Percentiles rank a stretch among this genome's conserved stretches.
Evolutionary conservation across 345 rosid genomes (phyloP).

Genomic region (Jatropha curcas): DNA sequence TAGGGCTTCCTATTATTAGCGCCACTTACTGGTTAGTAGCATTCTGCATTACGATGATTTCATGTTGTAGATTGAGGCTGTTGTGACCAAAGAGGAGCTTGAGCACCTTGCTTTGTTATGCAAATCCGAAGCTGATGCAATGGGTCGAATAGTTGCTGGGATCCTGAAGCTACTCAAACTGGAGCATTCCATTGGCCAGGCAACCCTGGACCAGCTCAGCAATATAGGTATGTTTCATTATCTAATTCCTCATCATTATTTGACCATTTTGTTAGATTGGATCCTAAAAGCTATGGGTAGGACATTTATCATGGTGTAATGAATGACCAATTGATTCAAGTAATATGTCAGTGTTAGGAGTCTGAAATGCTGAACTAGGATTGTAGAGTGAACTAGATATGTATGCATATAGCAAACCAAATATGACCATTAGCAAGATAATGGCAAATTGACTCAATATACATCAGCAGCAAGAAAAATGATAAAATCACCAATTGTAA

Average conservation of each 20-base stretch:
- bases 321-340: not conserved
- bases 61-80: conserved; percentile 69
- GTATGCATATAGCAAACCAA: not conserved
- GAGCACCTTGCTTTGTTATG: conserved; percentile 72
- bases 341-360: not conserved
- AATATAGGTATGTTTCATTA: conserved; percentile 66
- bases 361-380: not conserved
- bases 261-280: not conserved
- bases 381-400: not conserved
- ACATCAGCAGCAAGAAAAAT: not conserved
- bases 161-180: conserved; percentile 80
- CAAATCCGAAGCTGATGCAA: conserved; percentile 88
- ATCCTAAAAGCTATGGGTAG: not conserved
- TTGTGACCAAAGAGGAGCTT: conserved; percentile 86
- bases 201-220: conserved; percentile 80
- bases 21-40: conserved; percentile 1
- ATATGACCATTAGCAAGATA: not conserved
- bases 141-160: conserved; percentile 93
- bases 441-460: not conserved
- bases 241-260: not conserved
- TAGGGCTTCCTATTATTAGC: conserved; percentile 17
- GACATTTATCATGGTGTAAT: not conserved
- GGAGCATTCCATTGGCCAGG: conserved; percentile 76
- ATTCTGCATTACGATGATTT: conserved; percentile 8
- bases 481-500: not conserved